These are phyloP conservation scores for Sechiopsis laciniata DNA, from an alignment of 306 rosid genomes.

Conservation along the genomic window DNA sequence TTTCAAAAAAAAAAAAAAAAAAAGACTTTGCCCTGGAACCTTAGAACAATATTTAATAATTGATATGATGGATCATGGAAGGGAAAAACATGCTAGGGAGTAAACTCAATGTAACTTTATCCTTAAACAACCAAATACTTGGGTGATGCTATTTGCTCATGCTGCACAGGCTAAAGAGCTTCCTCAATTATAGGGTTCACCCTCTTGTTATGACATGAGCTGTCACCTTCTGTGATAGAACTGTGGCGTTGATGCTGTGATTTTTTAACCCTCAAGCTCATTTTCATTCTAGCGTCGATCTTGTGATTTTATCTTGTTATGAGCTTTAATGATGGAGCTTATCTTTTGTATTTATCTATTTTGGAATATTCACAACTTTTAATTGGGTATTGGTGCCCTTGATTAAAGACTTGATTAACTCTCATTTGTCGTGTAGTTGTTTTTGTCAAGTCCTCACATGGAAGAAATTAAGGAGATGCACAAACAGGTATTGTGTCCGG, in stretches of 20 bases:
- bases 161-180: background rate
- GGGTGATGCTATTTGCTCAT: background rate
- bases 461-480: slow-evolving; percentile 52
- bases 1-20: too few species aligned
- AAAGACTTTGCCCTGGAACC: background rate
- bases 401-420: background rate
- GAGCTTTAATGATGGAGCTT: slow-evolving; percentile 6
- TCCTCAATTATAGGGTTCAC: background rate
- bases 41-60: background rate
- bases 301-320: background rate
- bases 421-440: slow-evolving; percentile 44
- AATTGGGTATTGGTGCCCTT: background rate
- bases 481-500: slow-evolving; percentile 41
- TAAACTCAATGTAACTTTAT: background rate
- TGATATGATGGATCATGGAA: background rate
- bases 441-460: slow-evolving; percentile 51
- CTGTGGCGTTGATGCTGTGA: background rate
- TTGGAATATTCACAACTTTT: background rate
- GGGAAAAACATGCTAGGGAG: background rate
- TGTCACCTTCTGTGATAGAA: background rate
- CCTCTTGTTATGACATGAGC: slow-evolving; percentile 10
- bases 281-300: too few species aligned
- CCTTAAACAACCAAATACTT: background rate
- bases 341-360: background rate
- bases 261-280: background rate